Conservation (phyloP, 768 basidiomycete species). For the Trametes cinnabarina region DNA sequence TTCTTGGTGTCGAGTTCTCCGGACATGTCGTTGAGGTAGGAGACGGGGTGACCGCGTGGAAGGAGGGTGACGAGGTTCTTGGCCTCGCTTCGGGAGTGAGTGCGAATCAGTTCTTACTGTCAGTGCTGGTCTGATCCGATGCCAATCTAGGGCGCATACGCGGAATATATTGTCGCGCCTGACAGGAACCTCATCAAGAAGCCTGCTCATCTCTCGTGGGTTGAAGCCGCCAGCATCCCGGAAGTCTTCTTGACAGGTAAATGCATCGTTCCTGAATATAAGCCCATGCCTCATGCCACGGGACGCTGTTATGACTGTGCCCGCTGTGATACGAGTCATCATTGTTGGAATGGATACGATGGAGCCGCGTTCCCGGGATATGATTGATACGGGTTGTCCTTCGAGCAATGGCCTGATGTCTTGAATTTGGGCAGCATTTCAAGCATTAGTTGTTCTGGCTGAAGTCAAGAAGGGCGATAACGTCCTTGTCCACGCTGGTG, state of each 20-base stretch:
- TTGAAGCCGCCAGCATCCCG: slow-evolving; percentile 82
- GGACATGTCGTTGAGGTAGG: slow-evolving; percentile 51
- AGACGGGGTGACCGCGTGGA: slow-evolving; percentile 34
- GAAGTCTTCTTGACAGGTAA: slow-evolving; percentile 87
- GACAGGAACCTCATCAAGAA: slow-evolving; percentile 71
- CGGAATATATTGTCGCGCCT: slow-evolving; percentile 74
- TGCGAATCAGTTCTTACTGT: not conserved
- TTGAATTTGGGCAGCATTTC: slow-evolving; percentile 45
- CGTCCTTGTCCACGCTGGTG: slow-evolving; percentile 88
- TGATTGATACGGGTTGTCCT: not conserved
- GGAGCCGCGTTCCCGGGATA: not conserved
- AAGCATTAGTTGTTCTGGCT: slow-evolving; percentile 64
- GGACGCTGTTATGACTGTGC: not conserved
- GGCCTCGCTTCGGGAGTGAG: slow-evolving; percentile 81
- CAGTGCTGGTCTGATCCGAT: not conserved
- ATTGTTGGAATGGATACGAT: not conserved
- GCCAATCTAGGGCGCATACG: slow-evolving; percentile 74
- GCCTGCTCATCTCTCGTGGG: slow-evolving; percentile 73
- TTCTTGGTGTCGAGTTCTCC: slow-evolving; percentile 89
- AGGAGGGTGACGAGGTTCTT: slow-evolving; percentile 79
- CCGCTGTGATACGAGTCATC: not conserved
- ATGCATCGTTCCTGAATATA: slow-evolving; percentile 5
- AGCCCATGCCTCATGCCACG: too few relatives aligned
- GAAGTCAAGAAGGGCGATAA: slow-evolving; percentile 67
- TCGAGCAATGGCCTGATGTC: not conserved